Evolutionary conservation across 2,329 filamentous ascomycete species (phyloP), one percentile per base, ranked within the genome.

Genomic region (Aspergillus aculeatus): DNA sequence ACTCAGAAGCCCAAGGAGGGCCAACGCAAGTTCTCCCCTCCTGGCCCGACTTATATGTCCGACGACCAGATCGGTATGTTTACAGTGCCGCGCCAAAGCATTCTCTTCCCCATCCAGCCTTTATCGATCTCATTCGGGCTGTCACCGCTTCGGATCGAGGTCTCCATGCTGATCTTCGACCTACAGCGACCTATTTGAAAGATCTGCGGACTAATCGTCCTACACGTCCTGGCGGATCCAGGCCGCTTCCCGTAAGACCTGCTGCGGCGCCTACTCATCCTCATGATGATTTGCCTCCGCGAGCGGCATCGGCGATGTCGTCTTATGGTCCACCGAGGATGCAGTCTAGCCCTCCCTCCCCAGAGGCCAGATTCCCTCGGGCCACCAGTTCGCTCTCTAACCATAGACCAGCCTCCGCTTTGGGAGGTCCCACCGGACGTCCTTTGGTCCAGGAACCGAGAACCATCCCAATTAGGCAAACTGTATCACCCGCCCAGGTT

Each of bases 181-280:
- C 38, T 49, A 52, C 71, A 88, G 85, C 82, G 60, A 81, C 75
- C 59, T 88, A 87, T 71, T 77, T 88, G 50, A 81, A 82, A 63
- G 83, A 86, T 62, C 80, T 88, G 26, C 83, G 86, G 65, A 80
- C 77, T 58, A 85, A 83, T 69, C 81, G 82, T 57, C 81, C 82
- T 56, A 74, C 80, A 6, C 81, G 86, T 62, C 86, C 86, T 5
- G 84, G 79, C 54, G 86, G 86, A 60, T 86, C 86, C 50, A 78
- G 86, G 57, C 86, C 86, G 48, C 78, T 83, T 50, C 86, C 85
- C 11, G 76, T 80, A 23, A 82, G 80, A 63, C 75, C 80, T 65
- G 67, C 73, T 7, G 58, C 67, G 9, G 71, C 72, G 5, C 64
- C 66, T 3, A 57, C 66, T 26, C 63, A 67, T 54, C 38, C 65